Conservation (phyloP, 768 basidiomycete genomes). For the Myochromella boudieri region DNA sequence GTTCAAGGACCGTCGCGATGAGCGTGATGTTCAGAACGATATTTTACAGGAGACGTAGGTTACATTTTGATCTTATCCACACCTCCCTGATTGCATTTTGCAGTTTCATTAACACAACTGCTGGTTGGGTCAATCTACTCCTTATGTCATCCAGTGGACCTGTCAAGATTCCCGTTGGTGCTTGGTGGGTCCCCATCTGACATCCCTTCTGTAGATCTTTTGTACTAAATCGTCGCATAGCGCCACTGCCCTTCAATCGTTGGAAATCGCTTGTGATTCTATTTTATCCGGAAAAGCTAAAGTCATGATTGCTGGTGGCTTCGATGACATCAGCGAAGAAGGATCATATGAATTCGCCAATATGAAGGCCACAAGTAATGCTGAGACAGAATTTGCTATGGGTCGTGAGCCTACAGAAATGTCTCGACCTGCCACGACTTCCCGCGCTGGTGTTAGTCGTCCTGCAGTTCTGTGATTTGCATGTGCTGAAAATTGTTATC, state of each 20-base stretch:
- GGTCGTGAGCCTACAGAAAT: slow-evolving; percentile 99
- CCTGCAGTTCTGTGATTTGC: slow-evolving; percentile 4
- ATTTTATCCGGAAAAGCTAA: slow-evolving; percentile 96
- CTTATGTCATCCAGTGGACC: slow-evolving; percentile 96
- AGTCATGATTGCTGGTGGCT: slow-evolving; percentile 98
- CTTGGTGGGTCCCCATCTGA: slow-evolving; percentile 68
- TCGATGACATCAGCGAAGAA: slow-evolving; percentile 97
- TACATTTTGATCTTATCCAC: background rate
- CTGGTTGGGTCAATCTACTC: slow-evolving; percentile 96
- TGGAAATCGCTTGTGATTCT: slow-evolving; percentile 97
- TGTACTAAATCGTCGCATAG: slow-evolving; percentile 34
- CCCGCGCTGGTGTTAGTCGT: slow-evolving; percentile 81
- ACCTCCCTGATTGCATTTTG: slow-evolving; percentile 5
- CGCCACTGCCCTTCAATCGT: slow-evolving; percentile 95
- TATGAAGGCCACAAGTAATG: slow-evolving; percentile 99
- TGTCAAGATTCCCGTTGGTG: slow-evolving; percentile 98
- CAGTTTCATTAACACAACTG: slow-evolving; percentile 98
- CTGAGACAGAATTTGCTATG: slow-evolving; percentile 97
- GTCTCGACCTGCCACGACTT: slow-evolving; percentile 96
- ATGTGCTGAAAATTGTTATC: slow-evolving; percentile 3
- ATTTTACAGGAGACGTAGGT: slow-evolving; percentile 96
- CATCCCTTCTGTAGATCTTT: background rate
- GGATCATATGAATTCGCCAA: slow-evolving; percentile 99
- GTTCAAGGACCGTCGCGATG: slow-evolving; percentile 99
- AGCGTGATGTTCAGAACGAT: slow-evolving; percentile 97